Evolutionary conservation across 306 rosid genomes (phyloP).

Genomic region (Casuarina cunninghamiana): DNA sequence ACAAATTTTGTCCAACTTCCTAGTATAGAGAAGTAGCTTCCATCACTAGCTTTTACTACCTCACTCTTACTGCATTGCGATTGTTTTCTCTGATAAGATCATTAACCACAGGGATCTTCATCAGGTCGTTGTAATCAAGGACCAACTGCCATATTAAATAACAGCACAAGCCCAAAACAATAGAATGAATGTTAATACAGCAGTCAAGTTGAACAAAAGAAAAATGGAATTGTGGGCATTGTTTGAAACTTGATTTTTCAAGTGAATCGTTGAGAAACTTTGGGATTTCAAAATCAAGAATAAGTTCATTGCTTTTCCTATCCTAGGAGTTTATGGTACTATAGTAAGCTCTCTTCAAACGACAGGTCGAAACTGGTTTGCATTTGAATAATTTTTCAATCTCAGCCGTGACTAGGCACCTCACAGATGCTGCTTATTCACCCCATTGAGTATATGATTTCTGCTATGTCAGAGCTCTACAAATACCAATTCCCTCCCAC

Average conservation of each 20-base stretch:
- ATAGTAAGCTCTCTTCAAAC: background rate
- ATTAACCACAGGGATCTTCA: slow-evolving; percentile 54
- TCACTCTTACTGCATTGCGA: slow-evolving; percentile 33
- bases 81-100: slow-evolving; percentile 33
- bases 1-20: background rate
- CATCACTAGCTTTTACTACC: slow-evolving; percentile 40
- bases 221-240: background rate
- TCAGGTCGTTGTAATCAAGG: slow-evolving; percentile 74
- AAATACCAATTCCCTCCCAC: background rate
- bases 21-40: background rate
- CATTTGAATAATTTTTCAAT: background rate
- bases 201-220: slow-evolving; percentile 16
- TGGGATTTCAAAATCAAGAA: background rate
- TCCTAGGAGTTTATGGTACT: background rate
- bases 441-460: background rate
- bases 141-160: slow-evolving; percentile 52
- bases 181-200: slow-evolving; percentile 12
- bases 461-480: background rate
- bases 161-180: slow-evolving; percentile 29
- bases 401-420: background rate
- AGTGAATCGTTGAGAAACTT: background rate
- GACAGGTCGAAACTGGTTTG: background rate
- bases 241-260: background rate
- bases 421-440: background rate
- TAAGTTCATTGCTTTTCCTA: background rate